phyloP scores from a whole-genome alignment of 441 rosid genomes.

The Rhodomyrtus psidioides region DNA sequence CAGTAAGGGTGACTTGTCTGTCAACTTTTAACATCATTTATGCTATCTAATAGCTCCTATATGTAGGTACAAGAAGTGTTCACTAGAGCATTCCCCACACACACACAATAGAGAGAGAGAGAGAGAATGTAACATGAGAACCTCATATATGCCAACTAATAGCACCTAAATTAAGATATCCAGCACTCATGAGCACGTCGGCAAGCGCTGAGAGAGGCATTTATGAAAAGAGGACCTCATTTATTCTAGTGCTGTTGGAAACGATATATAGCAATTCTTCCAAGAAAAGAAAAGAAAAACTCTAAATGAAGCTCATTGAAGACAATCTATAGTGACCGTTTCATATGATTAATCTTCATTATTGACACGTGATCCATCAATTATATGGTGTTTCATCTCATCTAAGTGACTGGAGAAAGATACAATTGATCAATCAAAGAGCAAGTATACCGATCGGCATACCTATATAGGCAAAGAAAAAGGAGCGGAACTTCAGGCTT shows the following conservation, averaged over 20 bases:
- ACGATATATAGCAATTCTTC: not conserved
- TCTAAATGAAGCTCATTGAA: not conserved
- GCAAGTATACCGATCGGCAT: not conserved
- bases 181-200: not conserved
- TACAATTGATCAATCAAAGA: not conserved
- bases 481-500: not conserved
- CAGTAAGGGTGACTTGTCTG: no score
- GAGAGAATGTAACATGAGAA: not conserved
- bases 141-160: not conserved
- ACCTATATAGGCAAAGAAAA: not conserved
- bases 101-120: not conserved
- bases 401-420: not conserved
- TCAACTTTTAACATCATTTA: no score
- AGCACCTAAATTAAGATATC: not conserved
- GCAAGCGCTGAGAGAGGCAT: not conserved
- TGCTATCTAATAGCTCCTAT: not conserved
- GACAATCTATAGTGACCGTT: not conserved
- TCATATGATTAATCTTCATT: not conserved
- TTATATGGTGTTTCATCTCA: not conserved
- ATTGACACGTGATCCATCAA: not conserved
- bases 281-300: not conserved
- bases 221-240: not conserved
- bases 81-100: not conserved
- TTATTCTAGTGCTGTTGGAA: not conserved
- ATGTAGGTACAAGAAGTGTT: not conserved